Percentiles rank a stretch among this genome's conserved stretches.
Conservation (phyloP, 345 rosid genomes). For the Carallia pectinifolia region DNA sequence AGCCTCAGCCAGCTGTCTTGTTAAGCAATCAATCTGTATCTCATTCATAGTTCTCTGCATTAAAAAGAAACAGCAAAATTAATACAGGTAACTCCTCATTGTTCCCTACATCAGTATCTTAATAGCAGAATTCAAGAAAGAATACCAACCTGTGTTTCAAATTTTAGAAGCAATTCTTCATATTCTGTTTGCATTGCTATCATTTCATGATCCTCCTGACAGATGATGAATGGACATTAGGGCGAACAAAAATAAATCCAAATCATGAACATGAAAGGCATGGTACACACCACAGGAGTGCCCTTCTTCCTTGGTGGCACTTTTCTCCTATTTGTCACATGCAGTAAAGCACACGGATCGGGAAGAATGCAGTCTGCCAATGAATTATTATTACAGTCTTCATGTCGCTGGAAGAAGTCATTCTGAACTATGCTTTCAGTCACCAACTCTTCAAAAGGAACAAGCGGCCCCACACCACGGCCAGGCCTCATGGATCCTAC, state of each 20-base stretch:
- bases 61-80: not conserved
- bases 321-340: constrained; percentile 84
- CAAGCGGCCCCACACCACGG: constrained; percentile 56
- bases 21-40: constrained; percentile 65
- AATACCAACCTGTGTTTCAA: constrained; percentile 61
- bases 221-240: constrained; percentile 27
- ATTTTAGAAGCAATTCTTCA: constrained; percentile 61
- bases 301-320: constrained; percentile 48
- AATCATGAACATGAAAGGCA: constrained; percentile 22
- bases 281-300: constrained; percentile 53
- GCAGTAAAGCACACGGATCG: constrained; percentile 65
- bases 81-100: not conserved
- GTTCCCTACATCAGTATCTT: not conserved
- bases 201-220: constrained; percentile 55
- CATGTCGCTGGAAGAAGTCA: constrained; percentile 37
- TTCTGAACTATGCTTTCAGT: constrained; percentile 37
- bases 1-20: constrained; percentile 47
- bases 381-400: constrained; percentile 30
- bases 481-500: constrained; percentile 39
- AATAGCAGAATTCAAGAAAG: constrained; percentile 10
- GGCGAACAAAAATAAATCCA: constrained; percentile 16
- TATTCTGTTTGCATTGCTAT: constrained; percentile 51
- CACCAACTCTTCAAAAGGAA: constrained; percentile 68
- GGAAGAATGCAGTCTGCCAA: constrained; percentile 56
- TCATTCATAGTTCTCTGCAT: constrained; percentile 56